Base-by-base conservation (phyloP, 805 yeast genomes). In the Starmerella kuoi region DNA sequence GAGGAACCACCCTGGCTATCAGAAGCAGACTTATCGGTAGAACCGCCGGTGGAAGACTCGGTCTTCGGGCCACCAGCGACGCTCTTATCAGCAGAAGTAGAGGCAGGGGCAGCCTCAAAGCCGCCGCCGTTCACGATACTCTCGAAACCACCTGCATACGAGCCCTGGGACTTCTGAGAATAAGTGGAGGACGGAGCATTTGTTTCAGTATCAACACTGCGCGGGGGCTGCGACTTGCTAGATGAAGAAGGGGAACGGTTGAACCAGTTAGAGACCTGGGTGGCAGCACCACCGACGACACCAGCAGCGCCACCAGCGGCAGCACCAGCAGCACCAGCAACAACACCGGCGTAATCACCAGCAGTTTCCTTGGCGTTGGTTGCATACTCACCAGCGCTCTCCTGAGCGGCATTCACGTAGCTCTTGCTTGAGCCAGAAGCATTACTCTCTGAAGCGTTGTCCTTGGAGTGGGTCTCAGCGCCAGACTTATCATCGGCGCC, bases 311-410 rank as follows among this genome's bases (percentile, higher is more conserved):
- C 44, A 12, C 35, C 45, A 6, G 44, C 48, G 28, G 45, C 46
- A 8, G 25, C 36, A 27, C 37, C 41, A 19, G 45, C 40, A 52
- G 38, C 20, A 32, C 12, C 30, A 24, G 37, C 33, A 20, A 38
- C 45, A 7, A 40, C 19, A 21, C 58, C 35, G n/a, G 46, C 37
- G 27, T 40, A 35, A 24, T 24, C 34, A 18, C 37, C 45, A 42
- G 41, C 57, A 45, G 47, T 59, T 56, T 49, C 59, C 63, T 42
- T 48, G 55, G 48, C 44, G 28, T 30, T 28, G 12, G 33, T 36
- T 34, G 30, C 38, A 31, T 39, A 38, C 26, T 39, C 38, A 24
- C 36, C 40, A 3, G 38, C 34, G 15, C 12, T 37, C 18, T 37
- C 38, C 9, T 15, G 18, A 17, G 36, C 41, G 17, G 30, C 22